Evolutionary conservation across 192 early-diverging fungal genomes (phyloP).

Genomic region (Podila horticola): DNA sequence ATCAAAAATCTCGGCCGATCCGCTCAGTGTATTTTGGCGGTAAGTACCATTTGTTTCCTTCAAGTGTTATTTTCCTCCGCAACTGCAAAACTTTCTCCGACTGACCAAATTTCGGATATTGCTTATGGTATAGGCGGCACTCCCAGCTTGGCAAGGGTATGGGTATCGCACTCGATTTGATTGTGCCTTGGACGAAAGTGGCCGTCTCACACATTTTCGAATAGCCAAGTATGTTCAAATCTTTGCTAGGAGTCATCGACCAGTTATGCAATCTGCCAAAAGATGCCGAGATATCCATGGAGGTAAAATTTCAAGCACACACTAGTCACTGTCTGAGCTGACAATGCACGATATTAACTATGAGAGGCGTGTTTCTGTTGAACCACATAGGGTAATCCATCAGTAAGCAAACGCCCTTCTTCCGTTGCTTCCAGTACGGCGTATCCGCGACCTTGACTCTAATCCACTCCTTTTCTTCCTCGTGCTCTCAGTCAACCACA

Average conservation of each 20-base stretch:
- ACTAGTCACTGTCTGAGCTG: too few species aligned
- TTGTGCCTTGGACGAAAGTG: too few species aligned
- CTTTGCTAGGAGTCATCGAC: conserved; percentile 49
- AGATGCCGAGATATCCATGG: conserved; percentile 61
- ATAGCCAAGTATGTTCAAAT: conserved; percentile 55
- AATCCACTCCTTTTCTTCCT: not conserved
- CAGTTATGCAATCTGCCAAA: conserved; percentile 23
- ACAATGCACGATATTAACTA: too few species aligned
- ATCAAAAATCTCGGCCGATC: conserved; percentile 30
- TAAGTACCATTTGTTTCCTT: conserved; percentile 8
- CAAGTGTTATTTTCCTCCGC: not conserved
- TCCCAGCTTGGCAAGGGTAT: conserved; percentile 55
- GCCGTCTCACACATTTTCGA: not conserved
- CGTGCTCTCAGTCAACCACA: conserved; percentile 40
- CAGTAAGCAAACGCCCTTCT: not conserved
- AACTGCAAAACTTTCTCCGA: not conserved
- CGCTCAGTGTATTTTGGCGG: conserved; percentile 67
- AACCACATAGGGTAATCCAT: not conserved
- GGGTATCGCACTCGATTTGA: not conserved
- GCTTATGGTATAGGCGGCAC: conserved; percentile 50
- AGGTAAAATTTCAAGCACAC: conserved; percentile 33
- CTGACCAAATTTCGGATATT: not conserved
- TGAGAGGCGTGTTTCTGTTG: not conserved
- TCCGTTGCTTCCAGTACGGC: not conserved
- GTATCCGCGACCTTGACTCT: not conserved